Evolutionary conservation across 257 asterid genomes (phyloP), one percentile per base, ranked within the genome.

Genomic region (Penstemon newberryi): DNA sequence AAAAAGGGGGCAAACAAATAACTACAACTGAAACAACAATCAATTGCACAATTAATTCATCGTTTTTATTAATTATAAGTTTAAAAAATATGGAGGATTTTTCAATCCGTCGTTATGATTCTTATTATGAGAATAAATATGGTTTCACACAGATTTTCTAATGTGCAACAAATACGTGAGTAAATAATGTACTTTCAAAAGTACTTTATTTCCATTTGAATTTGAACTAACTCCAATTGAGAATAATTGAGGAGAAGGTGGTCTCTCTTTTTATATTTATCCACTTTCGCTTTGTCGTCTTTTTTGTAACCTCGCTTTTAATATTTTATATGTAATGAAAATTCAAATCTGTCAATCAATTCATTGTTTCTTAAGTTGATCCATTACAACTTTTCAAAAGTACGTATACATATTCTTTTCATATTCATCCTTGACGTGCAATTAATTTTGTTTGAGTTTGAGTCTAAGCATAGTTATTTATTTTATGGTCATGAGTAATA

Each of bases 151-250:
- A 10, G 33, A 15, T 25, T 25, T 25, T 25, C 33, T 12, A 18
- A 44, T 13, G 56, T 15, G 45, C n/a, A 57, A 60, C 46, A 33
- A 54, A 39, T 70, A 51, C 10, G 37, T 36, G 13, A 43, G 59
- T 47, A 40, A 63, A 68, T 58, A 50, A 67, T 25, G 50, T 68
- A 51, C 11, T 49, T 56, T 51, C 15, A 63, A 73, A 59, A 62
- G 60, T 70, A 65, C 74, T 56, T 74, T 79, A 71, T 56, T 73
- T 67, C 63, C 74, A 63, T 56, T 74, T 75, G 65, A 79, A 71
- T 58, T 66, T 67, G 71, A 74, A 75, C 53, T 1, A 56, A 66
- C 65, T 55, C 70, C 63, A 69, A 56, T 50, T 63, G 7, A 41
- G 63, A 55, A 56, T 18, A 42, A 66, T 56, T 33, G 64, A 51